Base-by-base conservation (phyloP, 768 basidiomycete genomes). In the Mycena latifolia region DNA sequence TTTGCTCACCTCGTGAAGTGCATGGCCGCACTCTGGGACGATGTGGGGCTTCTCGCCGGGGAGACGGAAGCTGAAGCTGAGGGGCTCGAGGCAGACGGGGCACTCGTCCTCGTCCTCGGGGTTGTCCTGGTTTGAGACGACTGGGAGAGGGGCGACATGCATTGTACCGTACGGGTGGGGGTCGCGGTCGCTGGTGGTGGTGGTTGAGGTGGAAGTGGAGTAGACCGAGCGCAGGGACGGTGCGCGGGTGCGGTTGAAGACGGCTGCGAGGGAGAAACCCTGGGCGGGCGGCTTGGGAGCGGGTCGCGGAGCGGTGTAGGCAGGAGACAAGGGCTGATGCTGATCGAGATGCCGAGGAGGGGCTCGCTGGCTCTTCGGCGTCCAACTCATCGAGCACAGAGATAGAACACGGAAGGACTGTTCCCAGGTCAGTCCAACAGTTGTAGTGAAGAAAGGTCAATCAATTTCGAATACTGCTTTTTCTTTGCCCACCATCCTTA, bases 11-110 rank as follows among this genome's bases (percentile, higher is more conserved):
- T 96, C 92, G 80, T 98, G 98, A n/a, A 99, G 88, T 37, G 95
- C 92, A 81, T 99, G 98, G 39, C 98, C 96, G 71, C 98, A 99
- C 76, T 96, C 94, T 31, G 98, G 97, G 50, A 98, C 92, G 67
- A 99, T 92, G 76, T 98, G 96, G 10, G 97, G 95, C 76, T 96
- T 98, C 82, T 99, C 98, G 11, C 98, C 98, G 0, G 94, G 93
- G 17, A 99, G 80, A 66, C 96, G 86, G 79, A 95, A 98, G 78
- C 90, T 92, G 78, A 95, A 96, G 75, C 91, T 92, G 75, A 99
- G 88, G 2, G 94, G 93, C 74, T 99, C 97, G 71, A 98, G 90
- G 79, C 97, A 99, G 71, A 99, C 95, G 15, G 97, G 97, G 72
- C 98, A 99, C 73, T 92, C 93, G 57, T 92, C 92, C 73, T 96